Percentiles rank a stretch among this genome's conserved stretches.
These are phyloP conservation scores for Acephala macrosclerotiorum DNA, from an alignment of 2,329 filamentous ascomycete genomes.

Conservation along the genomic window DNA sequence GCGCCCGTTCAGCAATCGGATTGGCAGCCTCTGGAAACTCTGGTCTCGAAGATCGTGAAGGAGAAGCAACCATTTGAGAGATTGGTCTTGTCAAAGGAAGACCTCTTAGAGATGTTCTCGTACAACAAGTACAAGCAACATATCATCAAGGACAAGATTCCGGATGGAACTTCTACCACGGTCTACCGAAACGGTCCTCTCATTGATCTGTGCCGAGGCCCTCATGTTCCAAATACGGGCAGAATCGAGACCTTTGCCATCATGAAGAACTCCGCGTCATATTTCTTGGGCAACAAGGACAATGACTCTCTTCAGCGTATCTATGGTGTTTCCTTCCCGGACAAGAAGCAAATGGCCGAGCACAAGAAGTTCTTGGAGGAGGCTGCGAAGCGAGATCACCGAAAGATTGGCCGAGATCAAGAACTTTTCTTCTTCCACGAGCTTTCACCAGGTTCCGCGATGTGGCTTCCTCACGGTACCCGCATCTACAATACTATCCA, in stretches of 20 bases:
- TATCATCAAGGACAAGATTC: slow-evolving; percentile 93
- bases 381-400: slow-evolving; percentile 96
- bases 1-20: slow-evolving; percentile 76
- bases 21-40: slow-evolving; percentile 83
- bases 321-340: slow-evolving; percentile 94
- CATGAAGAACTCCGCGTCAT: slow-evolving; percentile 79
- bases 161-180: slow-evolving; percentile 88
- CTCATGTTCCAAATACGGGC: slow-evolving; percentile 92
- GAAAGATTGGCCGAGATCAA: slow-evolving; percentile 92
- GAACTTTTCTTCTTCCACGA: slow-evolving; percentile 98
- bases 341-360: slow-evolving; percentile 93
- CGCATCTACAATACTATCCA: slow-evolving; percentile 92
- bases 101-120: slow-evolving; percentile 93
- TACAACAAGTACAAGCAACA: slow-evolving; percentile 99
- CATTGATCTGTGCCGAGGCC: slow-evolving; percentile 94
- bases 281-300: slow-evolving; percentile 91
- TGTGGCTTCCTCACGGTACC: slow-evolving; percentile 91
- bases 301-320: slow-evolving; percentile 97
- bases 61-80: slow-evolving; percentile 97
- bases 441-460: slow-evolving; percentile 88
- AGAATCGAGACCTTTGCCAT: slow-evolving; percentile 95
- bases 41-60: slow-evolving; percentile 86
- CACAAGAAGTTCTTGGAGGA: slow-evolving; percentile 96
- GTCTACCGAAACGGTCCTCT: slow-evolving; percentile 91
- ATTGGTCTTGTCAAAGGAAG: slow-evolving; percentile 85